These are phyloP conservation scores for Fusarium tricinctum DNA, from an alignment of 2,329 filamentous ascomycete species.

Conservation along the genomic window DNA sequence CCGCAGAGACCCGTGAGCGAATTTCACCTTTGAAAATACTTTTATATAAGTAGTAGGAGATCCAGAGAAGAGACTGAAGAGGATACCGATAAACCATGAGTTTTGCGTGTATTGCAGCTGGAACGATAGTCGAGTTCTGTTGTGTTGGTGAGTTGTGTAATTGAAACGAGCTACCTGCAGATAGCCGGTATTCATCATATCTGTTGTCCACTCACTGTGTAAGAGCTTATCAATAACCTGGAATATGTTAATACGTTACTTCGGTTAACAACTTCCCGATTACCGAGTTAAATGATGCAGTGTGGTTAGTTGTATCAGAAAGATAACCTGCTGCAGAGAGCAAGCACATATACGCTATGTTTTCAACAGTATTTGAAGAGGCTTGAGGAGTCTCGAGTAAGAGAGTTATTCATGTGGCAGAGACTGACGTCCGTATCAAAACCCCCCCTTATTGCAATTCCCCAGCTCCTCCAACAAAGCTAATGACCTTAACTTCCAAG, in stretches of 20 bases:
- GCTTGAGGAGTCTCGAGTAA: too few relatives aligned
- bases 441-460: too few relatives aligned
- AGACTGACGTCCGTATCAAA: too few relatives aligned
- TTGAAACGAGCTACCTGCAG: slow-evolving; percentile 31
- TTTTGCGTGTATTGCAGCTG: background rate
- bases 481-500: too few relatives aligned
- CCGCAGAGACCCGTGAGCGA: slow-evolving; percentile 7
- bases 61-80: background rate
- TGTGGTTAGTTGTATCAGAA: too few relatives aligned
- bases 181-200: slow-evolving; percentile 14
- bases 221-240: slow-evolving; percentile 21
- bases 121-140: slow-evolving; percentile 1
- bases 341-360: too few relatives aligned
- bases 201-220: slow-evolving; percentile 13
- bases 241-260: background rate
- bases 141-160: slow-evolving; percentile 24
- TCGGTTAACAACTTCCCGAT: too few relatives aligned
- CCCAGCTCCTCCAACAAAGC: too few relatives aligned
- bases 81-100: background rate
- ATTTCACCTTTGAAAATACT: background rate
- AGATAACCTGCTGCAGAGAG: background rate
- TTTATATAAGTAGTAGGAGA: background rate
- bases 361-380: too few relatives aligned
- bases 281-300: too few relatives aligned
- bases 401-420: too few relatives aligned